Evolutionary conservation across 2,329 filamentous ascomycete genomes (phyloP).

Genomic region (Cordyceps militaris): DNA sequence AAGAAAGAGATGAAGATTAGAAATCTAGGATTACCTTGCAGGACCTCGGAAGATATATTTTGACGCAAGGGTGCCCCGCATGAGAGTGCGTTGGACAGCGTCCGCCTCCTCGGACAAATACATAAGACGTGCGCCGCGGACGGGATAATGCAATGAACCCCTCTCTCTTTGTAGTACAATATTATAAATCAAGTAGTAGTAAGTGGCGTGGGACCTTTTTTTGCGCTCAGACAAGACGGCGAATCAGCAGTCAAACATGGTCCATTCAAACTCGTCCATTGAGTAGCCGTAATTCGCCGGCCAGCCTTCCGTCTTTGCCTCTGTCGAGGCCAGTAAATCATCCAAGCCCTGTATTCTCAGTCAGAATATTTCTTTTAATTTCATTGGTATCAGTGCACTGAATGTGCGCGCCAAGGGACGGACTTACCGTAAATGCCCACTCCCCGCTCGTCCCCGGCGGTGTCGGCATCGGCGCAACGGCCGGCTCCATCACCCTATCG

Average conservation of each 20-base stretch:
- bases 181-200: too few species aligned
- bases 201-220: neutral
- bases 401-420: neutral
- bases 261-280: conserved; percentile 11
- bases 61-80: neutral
- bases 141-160: too few species aligned
- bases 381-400: neutral
- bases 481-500: neutral
- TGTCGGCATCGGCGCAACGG: neutral
- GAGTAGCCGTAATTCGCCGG: conserved; percentile 6
- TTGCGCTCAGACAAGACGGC: neutral
- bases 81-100: neutral
- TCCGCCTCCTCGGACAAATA: too few species aligned
- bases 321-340: neutral
- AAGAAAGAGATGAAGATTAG: neutral
- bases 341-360: neutral
- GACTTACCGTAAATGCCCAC: conserved; percentile 3
- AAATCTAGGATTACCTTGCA: neutral
- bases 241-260: neutral
- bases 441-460: conserved; percentile 2
- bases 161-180: too few species aligned
- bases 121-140: too few species aligned
- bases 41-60: neutral
- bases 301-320: neutral
- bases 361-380: neutral